These are phyloP conservation scores for Ettlia oleoabundans DNA, from an alignment of 139 green algal genomes.

Conservation along the genomic window DNA sequence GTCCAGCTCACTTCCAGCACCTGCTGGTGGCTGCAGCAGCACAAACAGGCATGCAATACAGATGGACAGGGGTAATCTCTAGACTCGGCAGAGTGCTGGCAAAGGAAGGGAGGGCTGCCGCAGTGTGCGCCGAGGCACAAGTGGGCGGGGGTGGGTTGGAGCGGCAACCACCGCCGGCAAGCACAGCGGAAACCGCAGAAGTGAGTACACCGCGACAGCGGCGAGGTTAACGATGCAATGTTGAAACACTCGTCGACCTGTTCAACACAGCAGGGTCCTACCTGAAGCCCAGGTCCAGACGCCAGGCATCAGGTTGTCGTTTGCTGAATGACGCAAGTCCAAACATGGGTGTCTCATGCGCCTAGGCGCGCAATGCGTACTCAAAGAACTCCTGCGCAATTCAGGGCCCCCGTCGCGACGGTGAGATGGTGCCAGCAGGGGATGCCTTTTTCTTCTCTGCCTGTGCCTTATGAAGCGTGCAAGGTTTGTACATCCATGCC, in stretches of 20 bases:
- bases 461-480: too few relatives aligned
- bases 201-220: background rate
- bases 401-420: too few relatives aligned
- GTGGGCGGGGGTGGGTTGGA: background rate
- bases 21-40: background rate
- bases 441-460: too few relatives aligned
- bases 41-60: background rate
- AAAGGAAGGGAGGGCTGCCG: background rate
- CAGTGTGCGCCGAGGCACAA: too few relatives aligned
- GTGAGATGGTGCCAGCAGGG: too few relatives aligned
- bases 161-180: too few relatives aligned
- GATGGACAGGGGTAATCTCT: background rate
- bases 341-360: too few relatives aligned
- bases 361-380: too few relatives aligned
- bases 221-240: background rate
- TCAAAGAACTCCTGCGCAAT: too few relatives aligned
- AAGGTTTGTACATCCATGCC: too few relatives aligned
- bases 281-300: slow-evolving; percentile 9
- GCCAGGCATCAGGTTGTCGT: slow-evolving; percentile 27
- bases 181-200: too few relatives aligned
- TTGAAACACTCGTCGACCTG: background rate
- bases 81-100: background rate
- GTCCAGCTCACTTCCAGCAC: slow-evolving; percentile 41
- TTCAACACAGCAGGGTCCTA: background rate
- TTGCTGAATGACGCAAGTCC: slow-evolving; percentile 7